Evolutionary conservation across 345 rosid species (phyloP), one percentile per base, ranked within the genome.

Genomic region (Hibiscus trionum): DNA sequence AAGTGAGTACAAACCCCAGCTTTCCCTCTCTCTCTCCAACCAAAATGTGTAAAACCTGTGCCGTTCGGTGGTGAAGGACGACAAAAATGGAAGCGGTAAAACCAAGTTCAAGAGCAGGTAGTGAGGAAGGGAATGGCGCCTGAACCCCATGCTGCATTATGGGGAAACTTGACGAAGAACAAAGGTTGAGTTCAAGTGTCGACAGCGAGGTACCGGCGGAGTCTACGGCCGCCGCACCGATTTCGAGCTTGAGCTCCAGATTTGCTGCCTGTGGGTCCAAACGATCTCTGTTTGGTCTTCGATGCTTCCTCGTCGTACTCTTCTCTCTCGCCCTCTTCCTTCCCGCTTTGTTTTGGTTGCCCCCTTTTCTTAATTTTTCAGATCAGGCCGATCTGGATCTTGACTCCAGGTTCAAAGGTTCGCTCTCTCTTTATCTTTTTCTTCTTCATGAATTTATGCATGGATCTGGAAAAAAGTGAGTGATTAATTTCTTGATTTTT

Each of bases 311-410:
- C 72, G 81, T 87, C 31, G 78, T 90, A 46, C 71, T 86, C 57
- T 79, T 88, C 26, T 90, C 97, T 44, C 76, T 81, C 11, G 87
- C 89, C n/a, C 75, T 87, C 17, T 82, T 87, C 77, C 88, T 91
- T 64, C 88, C 97, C 14, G 96, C 96, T 46, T 73, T 90, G 79
- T 91, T 91, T 72, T 90, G 86, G 93, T 73, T 91, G 64, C 97
- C 96, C 49, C 97, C 97, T 3, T 91, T 91, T 76, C 77, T 88
- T 72, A 76, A 75, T 19, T 80, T 81, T 16, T 65, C 87, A 73
- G 96, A 85, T 87, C 90, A 71, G 8, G 72, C 65, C 10, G 85
- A 81, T 85, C 88, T 84, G 79, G 93, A 90, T 90, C 96, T 86
- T 75, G 90, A 86, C 82, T 86, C 86, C 72, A 80, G 84, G 78